A percentile compares a stretch with the other conserved stretches of the same genome.
These are phyloP conservation scores for Teunomyces gatunensis DNA, from an alignment of 805 yeast species.

Conservation along the genomic window DNA sequence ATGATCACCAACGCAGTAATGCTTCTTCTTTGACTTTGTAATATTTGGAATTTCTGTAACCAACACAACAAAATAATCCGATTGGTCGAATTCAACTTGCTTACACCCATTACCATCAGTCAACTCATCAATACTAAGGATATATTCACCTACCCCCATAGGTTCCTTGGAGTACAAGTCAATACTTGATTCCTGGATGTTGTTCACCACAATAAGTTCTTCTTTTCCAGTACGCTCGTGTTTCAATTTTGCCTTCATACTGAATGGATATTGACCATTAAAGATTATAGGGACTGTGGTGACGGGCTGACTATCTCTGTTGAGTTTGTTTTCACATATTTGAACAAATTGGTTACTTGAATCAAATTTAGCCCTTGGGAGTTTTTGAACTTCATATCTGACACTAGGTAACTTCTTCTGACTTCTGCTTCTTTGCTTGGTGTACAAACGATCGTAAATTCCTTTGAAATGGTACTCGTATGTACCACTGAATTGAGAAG, in stretches of 20 bases:
- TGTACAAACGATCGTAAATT: slow-evolving; percentile 64
- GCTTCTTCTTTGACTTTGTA: slow-evolving; percentile 27
- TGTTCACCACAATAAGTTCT: slow-evolving; percentile 43
- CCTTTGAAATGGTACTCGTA: slow-evolving; percentile 60
- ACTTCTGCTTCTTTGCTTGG: slow-evolving; percentile 28
- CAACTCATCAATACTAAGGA: slow-evolving; percentile 55
- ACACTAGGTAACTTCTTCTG: slow-evolving; percentile 16
- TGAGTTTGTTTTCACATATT: slow-evolving; percentile 39
- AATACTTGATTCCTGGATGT: slow-evolving; percentile 32
- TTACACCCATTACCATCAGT: slow-evolving; percentile 71
- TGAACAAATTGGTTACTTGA: slow-evolving; percentile 44
- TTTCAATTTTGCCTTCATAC: slow-evolving; percentile 53
- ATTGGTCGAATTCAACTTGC: slow-evolving; percentile 37
- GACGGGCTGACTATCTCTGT: slow-evolving; percentile 20
- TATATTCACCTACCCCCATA: slow-evolving; percentile 68
- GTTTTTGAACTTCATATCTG: slow-evolving; percentile 47
- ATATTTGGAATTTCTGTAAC: slow-evolving; percentile 80
- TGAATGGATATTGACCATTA: slow-evolving; percentile 61
- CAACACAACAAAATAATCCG: slow-evolving; percentile 48
- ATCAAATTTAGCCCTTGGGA: slow-evolving; percentile 60
- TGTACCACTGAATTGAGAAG: slow-evolving; percentile 50
- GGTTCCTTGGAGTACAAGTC: slow-evolving; percentile 36
- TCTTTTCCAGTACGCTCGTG: slow-evolving; percentile 59
- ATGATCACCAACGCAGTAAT: slow-evolving; percentile 92
- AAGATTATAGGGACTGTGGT: slow-evolving; percentile 51